phyloP scores from a whole-genome alignment of 2,329 filamentous ascomycete genomes.

The Blastomyces gilchristii region DNA sequence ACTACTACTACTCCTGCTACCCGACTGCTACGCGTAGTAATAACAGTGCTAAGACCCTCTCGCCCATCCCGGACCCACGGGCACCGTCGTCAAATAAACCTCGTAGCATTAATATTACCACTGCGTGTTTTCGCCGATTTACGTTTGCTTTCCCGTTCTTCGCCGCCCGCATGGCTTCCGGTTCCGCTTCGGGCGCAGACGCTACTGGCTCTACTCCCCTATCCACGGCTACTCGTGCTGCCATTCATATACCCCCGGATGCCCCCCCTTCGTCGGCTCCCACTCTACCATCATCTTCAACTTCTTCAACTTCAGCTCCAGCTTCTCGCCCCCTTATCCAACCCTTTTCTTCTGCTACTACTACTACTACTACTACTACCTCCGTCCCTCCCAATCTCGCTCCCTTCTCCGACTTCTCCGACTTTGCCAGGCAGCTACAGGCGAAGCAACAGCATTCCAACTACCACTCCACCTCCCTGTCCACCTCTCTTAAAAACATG shows the following conservation, averaged over 20 bases:
- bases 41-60: background rate
- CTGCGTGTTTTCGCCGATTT: conserved; percentile 2
- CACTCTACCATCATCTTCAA: background rate
- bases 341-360: background rate
- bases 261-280: conserved; percentile 20
- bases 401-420: conserved; percentile 41
- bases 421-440: conserved; percentile 49
- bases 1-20: background rate
- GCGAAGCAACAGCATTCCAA: conserved; percentile 49
- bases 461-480: conserved; percentile 50
- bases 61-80: background rate
- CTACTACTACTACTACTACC: background rate
- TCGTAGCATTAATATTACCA: background rate
- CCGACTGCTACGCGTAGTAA: background rate
- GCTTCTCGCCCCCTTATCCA: too few relatives aligned
- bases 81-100: too few relatives aligned
- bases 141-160: conserved; percentile 1
- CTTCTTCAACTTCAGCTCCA: background rate
- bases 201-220: background rate
- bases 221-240: conserved; percentile 21
- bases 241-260: conserved; percentile 36
- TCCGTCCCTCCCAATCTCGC: background rate
- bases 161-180: conserved; percentile 2
- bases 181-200: background rate
- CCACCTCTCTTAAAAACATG: conserved; percentile 44